Percentiles rank a stretch among this genome's conserved stretches.
phyloP scores from a whole-genome alignment of 768 basidiomycete species.

The Hericium rajendrae region DNA sequence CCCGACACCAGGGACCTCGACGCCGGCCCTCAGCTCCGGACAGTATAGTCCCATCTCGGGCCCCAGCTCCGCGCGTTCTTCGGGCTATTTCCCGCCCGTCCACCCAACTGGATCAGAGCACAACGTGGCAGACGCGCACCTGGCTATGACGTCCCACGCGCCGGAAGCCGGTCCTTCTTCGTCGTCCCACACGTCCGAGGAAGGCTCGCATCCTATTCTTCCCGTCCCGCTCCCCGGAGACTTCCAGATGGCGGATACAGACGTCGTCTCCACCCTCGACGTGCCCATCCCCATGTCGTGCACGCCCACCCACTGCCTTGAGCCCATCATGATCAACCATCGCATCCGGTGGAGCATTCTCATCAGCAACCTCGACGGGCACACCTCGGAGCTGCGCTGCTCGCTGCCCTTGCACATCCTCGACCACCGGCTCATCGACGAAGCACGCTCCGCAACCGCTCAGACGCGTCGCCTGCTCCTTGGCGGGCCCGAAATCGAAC shows the following conservation, averaged over 20 bases:
- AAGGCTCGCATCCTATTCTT: not conserved
- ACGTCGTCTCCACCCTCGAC: constrained; percentile 51
- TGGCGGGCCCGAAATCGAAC: constrained; percentile 25
- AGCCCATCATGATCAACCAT: constrained; percentile 70
- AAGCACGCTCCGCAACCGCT: constrained; percentile 65
- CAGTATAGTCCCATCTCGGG: not conserved
- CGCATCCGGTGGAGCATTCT: constrained; percentile 74
- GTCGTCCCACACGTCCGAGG: not conserved
- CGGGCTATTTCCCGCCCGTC: not conserved
- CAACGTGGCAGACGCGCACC: not conserved
- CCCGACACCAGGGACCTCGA: constrained; percentile 6
- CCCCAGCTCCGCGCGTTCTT: not conserved
- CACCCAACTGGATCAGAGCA: not conserved
- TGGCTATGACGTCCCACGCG: not conserved
- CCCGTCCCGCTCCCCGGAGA: constrained; percentile 13
- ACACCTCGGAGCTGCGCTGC: constrained; percentile 90
- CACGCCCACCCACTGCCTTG: constrained; percentile 64
- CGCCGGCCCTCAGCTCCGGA: not conserved
- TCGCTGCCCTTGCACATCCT: constrained; percentile 85
- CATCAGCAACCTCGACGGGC: constrained; percentile 82
- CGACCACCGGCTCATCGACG: constrained; percentile 59
- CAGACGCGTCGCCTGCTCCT: constrained; percentile 67
- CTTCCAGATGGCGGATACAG: constrained; percentile 25
- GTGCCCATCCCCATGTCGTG: constrained; percentile 49
- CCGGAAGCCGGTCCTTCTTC: constrained; percentile 8